Percentiles rank a stretch among this genome's conserved stretches.
phyloP scores from a whole-genome alignment of 805 yeast genomes.

The Saccharomycopsis selenospora region DNA sequence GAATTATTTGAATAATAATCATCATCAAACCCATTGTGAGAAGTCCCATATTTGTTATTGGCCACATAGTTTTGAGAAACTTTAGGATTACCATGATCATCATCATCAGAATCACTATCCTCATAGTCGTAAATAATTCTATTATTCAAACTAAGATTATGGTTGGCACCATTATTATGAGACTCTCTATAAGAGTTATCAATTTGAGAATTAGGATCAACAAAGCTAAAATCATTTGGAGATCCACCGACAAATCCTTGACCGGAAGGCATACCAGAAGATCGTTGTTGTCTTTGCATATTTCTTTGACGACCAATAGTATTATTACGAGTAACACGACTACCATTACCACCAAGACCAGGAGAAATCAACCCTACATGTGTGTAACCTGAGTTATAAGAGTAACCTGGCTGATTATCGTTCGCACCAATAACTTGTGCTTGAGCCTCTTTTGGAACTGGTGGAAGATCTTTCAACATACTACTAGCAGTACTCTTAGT shows the following conservation, averaged over 20 bases:
- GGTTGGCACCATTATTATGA: conserved; percentile 2
- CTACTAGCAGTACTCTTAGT: no score
- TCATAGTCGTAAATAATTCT: conserved; percentile 21
- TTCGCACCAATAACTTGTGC: background rate
- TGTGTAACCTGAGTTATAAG: conserved; percentile 1
- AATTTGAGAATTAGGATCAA: conserved; percentile 18
- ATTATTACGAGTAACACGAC: background rate
- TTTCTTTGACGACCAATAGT: background rate
- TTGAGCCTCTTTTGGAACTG: conserved; percentile 9
- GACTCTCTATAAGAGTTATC: conserved; percentile 15
- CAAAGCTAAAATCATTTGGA: conserved; percentile 13
- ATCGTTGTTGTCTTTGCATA: background rate
- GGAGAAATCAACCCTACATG: background rate
- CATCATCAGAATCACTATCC: conserved; percentile 12
- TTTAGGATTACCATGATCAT: background rate
- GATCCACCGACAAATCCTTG: background rate
- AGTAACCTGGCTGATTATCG: background rate
- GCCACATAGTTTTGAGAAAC: background rate
- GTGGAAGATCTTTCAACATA: conserved; percentile 13
- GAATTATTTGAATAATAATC: background rate
- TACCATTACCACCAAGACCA: conserved; percentile 1
- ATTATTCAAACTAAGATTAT: conserved; percentile 19
- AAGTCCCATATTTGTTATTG: background rate
- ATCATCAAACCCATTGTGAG: background rate
- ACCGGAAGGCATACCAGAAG: background rate